Base-by-base conservation (phyloP, 768 basidiomycete species). In the Coprinopsis cinerea region DNA sequence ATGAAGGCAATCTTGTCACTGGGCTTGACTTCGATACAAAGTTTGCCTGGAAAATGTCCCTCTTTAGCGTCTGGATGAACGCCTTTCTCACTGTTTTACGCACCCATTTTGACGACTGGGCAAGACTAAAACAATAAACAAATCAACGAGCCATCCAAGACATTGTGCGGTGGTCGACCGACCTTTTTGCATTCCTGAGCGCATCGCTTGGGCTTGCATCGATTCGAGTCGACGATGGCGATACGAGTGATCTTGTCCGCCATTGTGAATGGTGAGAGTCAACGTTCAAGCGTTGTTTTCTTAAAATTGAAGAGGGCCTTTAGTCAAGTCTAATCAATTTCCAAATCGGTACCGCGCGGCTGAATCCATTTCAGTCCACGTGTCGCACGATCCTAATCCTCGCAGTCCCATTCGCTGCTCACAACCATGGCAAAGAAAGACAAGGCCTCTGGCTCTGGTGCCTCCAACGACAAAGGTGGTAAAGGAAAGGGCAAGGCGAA, bases 151-250 rank as follows among this genome's bases (percentile, higher is more conserved):
- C 28, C 15, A 44, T 25, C 34, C 36, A 17, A 25, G 30, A 40
- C 41, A 50, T 36, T 34, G 43, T 26, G 20, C 20, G 25, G 25
- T 47, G 49, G 49, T 30, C 28, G 48, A 50, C 66, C 6, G 56
- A 86, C 90, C 76, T 97, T 95, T 78, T 95, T 98, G 72, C 96
- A 99, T 70, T 98, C 96, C 64, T 95, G 94, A 22, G 93, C 88
- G 59, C 92, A 93, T 70, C 90, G 76, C 69, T 99, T 98, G 17
- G 96, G 96, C 65, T 96, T 95, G 75, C 95, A 97, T 48, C 83
- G 79, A 74, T 94, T 92, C 7, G 86, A 59, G 65, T 92, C 88
- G 56, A 92, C 89, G 61, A 98, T 93, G 54, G 95, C 95, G 61
- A 97, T 93, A 77, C 96, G 86, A 47, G 96, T 99, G 59, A 97